A percentile compares a stretch with the other conserved stretches of the same genome.
Conservation (phyloP, 1,284 basidiomycete species). For the Gymnopus androsaceus region DNA sequence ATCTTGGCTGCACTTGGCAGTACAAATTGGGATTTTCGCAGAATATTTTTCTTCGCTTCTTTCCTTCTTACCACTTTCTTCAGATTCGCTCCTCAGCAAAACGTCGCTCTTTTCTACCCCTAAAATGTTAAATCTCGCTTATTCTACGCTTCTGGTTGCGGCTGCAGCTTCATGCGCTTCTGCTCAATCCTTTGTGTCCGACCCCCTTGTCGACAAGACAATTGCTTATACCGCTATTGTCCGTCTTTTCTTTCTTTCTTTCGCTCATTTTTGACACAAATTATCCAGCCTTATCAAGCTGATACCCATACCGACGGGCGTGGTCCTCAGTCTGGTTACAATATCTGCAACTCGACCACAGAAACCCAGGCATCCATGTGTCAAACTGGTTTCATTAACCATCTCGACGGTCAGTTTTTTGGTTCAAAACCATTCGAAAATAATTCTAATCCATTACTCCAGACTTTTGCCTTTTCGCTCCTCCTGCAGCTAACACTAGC, state of each 20-base stretch:
- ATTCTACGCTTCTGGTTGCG: slow-evolving; percentile 7
- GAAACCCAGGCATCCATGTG: slow-evolving; percentile 42
- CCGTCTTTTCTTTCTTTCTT: not conserved
- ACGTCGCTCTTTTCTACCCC: slow-evolving; percentile 5
- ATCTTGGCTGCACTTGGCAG: not conserved
- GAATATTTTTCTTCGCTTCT: not conserved
- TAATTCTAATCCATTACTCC: not conserved
- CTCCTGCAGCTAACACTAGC: slow-evolving; percentile 42
- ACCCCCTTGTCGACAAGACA: slow-evolving; percentile 25
- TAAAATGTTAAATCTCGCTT: slow-evolving; percentile 11
- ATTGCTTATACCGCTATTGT: slow-evolving; percentile 21
- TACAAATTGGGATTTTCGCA: slow-evolving; percentile 1
- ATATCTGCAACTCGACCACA: slow-evolving; percentile 52
- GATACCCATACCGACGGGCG: slow-evolving; percentile 40
- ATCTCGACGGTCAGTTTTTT: slow-evolving; percentile 26
- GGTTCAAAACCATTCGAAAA: not conserved
- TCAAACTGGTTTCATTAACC: slow-evolving; percentile 41
- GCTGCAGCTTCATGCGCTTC: slow-evolving; percentile 12
- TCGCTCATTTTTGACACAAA: not conserved
- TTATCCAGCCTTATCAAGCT: slow-evolving; percentile 34
- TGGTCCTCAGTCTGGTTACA: slow-evolving; percentile 43
- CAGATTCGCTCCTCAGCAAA: slow-evolving; percentile 1
- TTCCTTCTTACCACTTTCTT: not conserved
- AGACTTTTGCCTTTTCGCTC: slow-evolving; percentile 44
- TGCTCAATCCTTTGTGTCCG: slow-evolving; percentile 23